A percentile compares a stretch with the other conserved stretches of the same genome.
Evolutionary conservation across 73 alveolate genomes (phyloP).

Genomic region (Paramecium caudatum): DNA sequence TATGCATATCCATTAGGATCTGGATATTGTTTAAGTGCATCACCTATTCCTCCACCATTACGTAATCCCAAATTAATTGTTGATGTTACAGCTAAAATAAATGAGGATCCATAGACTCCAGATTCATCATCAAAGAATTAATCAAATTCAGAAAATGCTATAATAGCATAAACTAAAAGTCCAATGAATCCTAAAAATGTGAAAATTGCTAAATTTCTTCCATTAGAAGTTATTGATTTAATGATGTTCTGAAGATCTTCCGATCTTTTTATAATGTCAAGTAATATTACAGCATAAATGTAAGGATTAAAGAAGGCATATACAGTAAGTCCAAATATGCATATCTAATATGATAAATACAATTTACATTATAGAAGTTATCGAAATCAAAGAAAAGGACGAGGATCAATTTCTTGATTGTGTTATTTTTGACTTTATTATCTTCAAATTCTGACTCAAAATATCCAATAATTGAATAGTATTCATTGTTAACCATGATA

Average conservation of each 20-base stretch:
- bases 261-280: constrained; percentile 74
- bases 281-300: constrained; percentile 66
- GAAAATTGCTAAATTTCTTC: constrained; percentile 59
- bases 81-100: constrained; percentile 72
- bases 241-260: constrained; percentile 75
- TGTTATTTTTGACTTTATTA: neutral
- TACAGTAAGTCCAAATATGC: constrained; percentile 68
- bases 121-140: neutral
- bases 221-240: constrained; percentile 71
- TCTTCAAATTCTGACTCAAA: constrained; percentile 2
- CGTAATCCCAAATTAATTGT: constrained; percentile 69
- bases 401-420: constrained; percentile 2
- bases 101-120: constrained; percentile 41
- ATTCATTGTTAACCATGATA: constrained; percentile 31
- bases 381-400: constrained; percentile 16
- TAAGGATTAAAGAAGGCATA: constrained; percentile 75
- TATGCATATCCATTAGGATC: neutral
- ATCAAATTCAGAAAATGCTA: constrained; percentile 42
- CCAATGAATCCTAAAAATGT: constrained; percentile 62
- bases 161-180: constrained; percentile 62
- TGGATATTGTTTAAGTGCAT: neutral
- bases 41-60: constrained; percentile 78
- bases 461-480: neutral
- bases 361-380: constrained; percentile 45
- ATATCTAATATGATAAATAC: neutral